A percentile compares a stretch with the other conserved stretches of the same genome.
These are phyloP conservation scores for Paracamarosporium sp. DNA, from an alignment of 2,329 filamentous ascomycete species.

Conservation along the genomic window DNA sequence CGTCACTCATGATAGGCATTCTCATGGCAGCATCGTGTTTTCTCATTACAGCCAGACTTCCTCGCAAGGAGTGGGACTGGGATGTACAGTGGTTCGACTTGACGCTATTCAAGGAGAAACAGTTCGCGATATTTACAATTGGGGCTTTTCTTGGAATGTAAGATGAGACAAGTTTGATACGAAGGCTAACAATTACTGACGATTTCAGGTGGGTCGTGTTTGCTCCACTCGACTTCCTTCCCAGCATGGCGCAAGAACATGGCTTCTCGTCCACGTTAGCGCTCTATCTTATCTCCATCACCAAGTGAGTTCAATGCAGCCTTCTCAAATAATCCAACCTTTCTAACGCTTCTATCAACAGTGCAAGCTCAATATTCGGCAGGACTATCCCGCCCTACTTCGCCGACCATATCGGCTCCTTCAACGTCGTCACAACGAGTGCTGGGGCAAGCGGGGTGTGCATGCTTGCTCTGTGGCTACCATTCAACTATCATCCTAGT, in stretches of 20 bases:
- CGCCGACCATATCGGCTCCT: constrained; percentile 7
- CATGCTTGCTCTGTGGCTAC: constrained; percentile 19
- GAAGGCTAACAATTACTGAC: neutral
- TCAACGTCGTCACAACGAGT: constrained; percentile 9
- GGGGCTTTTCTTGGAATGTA: constrained; percentile 11
- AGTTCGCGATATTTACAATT: constrained; percentile 11
- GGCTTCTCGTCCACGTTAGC: constrained; percentile 10
- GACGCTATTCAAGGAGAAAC: constrained; percentile 11
- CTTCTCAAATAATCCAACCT: neutral
- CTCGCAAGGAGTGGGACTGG: constrained; percentile 1
- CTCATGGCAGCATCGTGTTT: neutral
- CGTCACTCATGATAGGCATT: constrained; percentile 11
- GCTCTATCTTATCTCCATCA: constrained; percentile 11
- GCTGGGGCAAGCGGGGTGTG: neutral
- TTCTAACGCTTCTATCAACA: neutral
- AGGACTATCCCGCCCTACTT: constrained; percentile 12
- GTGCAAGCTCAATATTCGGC: constrained; percentile 12
- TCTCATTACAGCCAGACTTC: neutral
- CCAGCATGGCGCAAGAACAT: constrained; percentile 8
- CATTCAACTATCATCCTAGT: constrained; percentile 11
- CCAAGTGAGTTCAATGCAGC: constrained; percentile 6
- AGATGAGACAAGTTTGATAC: neutral
- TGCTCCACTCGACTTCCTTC: constrained; percentile 12
- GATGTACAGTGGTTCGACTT: constrained; percentile 10
- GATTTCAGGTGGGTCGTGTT: constrained; percentile 11